A percentile compares a stretch with the other conserved stretches of the same genome.
phyloP scores from a whole-genome alignment of 257 asterid genomes.

The Coffea eugenioides region DNA sequence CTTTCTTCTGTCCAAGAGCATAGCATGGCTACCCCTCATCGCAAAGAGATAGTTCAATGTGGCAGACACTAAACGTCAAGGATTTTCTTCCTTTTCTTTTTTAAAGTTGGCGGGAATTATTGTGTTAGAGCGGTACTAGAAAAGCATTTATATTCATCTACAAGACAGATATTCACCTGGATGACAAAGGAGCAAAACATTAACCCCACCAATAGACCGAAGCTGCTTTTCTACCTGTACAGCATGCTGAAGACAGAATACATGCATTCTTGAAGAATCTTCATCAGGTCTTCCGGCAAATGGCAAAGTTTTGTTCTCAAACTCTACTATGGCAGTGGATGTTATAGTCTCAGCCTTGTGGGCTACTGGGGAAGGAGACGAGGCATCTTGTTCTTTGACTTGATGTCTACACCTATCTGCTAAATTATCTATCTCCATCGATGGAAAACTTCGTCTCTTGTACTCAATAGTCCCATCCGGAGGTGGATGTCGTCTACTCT shows the following conservation, averaged over 20 bases:
- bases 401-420: conserved; percentile 41
- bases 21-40: neutral
- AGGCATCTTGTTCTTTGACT: conserved; percentile 26
- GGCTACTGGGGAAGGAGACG: conserved; percentile 26
- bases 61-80: neutral
- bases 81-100: neutral
- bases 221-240: conserved; percentile 74
- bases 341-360: conserved; percentile 35
- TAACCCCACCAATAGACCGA: conserved; percentile 78
- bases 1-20: neutral
- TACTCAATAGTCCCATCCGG: conserved; percentile 36
- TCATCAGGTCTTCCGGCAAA: conserved; percentile 54
- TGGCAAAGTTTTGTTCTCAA: conserved; percentile 30
- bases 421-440: conserved; percentile 38
- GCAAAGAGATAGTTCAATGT: neutral
- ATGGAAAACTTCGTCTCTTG: conserved; percentile 27
- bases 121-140: neutral
- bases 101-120: neutral
- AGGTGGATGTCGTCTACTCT: conserved; percentile 30
- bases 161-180: conserved; percentile 62
- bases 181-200: conserved; percentile 80
- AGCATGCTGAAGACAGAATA: conserved; percentile 96
- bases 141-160: neutral
- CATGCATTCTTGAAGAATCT: conserved; percentile 88
- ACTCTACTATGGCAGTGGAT: conserved; percentile 28